These are phyloP conservation scores for Chalaropsis ovoidea DNA, from an alignment of 2,329 filamentous ascomycete genomes.

Conservation along the genomic window DNA sequence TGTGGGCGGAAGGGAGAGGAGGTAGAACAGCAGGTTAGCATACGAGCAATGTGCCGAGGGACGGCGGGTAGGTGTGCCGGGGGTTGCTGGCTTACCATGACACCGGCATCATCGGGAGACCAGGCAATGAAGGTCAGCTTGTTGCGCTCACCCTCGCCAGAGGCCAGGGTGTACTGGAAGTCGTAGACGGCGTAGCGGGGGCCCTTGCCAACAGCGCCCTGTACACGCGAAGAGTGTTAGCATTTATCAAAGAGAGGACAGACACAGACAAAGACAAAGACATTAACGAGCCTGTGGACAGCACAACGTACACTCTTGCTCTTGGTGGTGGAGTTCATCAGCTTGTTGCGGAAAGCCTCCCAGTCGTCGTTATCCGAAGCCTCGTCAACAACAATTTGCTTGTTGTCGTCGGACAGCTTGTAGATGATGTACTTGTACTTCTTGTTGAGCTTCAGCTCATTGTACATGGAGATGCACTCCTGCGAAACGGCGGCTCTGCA, in stretches of 20 bases:
- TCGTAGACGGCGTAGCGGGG: conserved; percentile 80
- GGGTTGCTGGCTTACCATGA: conserved; percentile 51
- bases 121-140: conserved; percentile 72
- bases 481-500: conserved; percentile 59
- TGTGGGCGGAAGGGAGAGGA: conserved; percentile 32
- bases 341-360: conserved; percentile 64
- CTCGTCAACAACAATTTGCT: conserved; percentile 71
- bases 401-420: conserved; percentile 76
- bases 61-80: background rate
- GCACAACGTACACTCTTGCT: conserved; percentile 47
- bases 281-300: conserved; percentile 8
- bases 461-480: conserved; percentile 63
- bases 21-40: background rate
- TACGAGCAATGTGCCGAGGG: background rate
- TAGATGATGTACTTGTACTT: conserved; percentile 79
- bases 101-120: conserved; percentile 69
- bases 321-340: conserved; percentile 63
- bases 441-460: conserved; percentile 74
- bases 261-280: conserved; percentile 1
- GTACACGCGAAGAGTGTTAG: conserved; percentile 14
- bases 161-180: conserved; percentile 63
- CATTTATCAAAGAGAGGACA: background rate
- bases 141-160: conserved; percentile 64
- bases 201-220: conserved; percentile 54
- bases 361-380: conserved; percentile 57